phyloP scores from a whole-genome alignment of 2,329 filamentous ascomycete genomes.

The Fusarium napiforme region DNA sequence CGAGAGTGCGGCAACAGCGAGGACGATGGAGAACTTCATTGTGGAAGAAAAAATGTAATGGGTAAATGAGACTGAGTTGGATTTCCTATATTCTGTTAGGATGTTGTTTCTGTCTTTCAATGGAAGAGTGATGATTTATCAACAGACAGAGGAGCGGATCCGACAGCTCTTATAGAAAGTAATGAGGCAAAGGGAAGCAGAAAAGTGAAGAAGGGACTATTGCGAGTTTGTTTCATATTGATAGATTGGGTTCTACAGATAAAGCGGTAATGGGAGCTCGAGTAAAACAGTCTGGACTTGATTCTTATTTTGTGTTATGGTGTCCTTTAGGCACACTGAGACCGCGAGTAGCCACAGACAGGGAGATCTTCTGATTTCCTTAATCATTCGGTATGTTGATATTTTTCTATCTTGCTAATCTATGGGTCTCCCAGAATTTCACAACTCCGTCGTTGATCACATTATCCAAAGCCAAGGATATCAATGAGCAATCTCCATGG shows the following conservation, averaged over 20 bases:
- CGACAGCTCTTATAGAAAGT: neutral
- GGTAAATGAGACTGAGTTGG: rapidly evolving
- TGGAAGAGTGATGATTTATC: neutral
- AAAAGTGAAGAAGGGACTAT: rapidly evolving
- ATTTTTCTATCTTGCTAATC: too few relatives aligned
- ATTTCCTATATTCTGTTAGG: too few relatives aligned
- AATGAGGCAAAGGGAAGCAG: rapidly evolving
- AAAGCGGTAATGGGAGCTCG: neutral
- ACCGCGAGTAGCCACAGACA: rapidly evolving
- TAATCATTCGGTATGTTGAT: too few relatives aligned
- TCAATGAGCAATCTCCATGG: too few relatives aligned
- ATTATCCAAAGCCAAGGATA: too few relatives aligned
- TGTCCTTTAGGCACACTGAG: neutral
- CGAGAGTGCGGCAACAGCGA: neutral
- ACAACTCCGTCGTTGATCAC: too few relatives aligned
- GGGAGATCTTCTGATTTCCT: rapidly evolving
- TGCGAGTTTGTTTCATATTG: neutral
- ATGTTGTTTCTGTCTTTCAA: neutral
- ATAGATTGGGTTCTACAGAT: neutral
- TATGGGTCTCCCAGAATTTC: too few relatives aligned
- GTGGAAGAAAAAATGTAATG: rapidly evolving
- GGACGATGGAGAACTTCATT: constrained; percentile 2
- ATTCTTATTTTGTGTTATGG: neutral
- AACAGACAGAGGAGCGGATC: neutral
- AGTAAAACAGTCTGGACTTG: neutral